Evolutionary conservation across 768 basidiomycete species (phyloP), one percentile per base, ranked within the genome.

Genomic region (Hemileccinum impolitum): DNA sequence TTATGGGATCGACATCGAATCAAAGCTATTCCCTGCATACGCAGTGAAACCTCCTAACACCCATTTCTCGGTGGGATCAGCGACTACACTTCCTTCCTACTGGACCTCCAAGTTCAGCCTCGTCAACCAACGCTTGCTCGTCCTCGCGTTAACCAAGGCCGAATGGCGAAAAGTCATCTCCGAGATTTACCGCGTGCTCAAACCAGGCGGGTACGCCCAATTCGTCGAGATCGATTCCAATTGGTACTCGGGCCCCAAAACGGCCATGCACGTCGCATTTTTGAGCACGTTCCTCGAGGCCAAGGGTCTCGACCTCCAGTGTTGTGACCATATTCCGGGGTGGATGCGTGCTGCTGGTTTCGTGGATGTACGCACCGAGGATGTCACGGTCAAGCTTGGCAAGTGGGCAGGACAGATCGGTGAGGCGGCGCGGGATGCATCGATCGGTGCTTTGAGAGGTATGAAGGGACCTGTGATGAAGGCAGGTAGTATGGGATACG

Each of bases 41-140:
- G 12, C 45, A 1, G 17, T 6, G 17, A 47, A 23, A 3, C 32
- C 45, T 18, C 35, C 45, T 0, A 59, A 59, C 10, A 21, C 32
- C 4, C 56, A 58, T 28, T 47, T 54, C 23, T 54, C 57, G 15
- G 43, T 54, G 2, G 41, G 47, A n/a, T 58, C 56, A 1, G 50
- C 45, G 2, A 59, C 54, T 6, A 18, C 15, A 1, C 57, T 70
- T 1, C 70, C 69, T 1, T 45, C 28, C 8, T 57, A 63, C 25
- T 69, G 66, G 70, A 43, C 59, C 8, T 55, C 47, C 30, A 58
- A 54, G 14, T 70, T 69, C 55, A 53, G 25, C 5, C 52, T 70
- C 23, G 56, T 71, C 42, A 59, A 68, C 42, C 70, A 71, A 15
- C 56, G 65, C 5, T 59, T 70, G 4, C 61, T 70, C 14, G 52